phyloP scores from a whole-genome alignment of 768 basidiomycete genomes.

The Cyathus striatus region DNA sequence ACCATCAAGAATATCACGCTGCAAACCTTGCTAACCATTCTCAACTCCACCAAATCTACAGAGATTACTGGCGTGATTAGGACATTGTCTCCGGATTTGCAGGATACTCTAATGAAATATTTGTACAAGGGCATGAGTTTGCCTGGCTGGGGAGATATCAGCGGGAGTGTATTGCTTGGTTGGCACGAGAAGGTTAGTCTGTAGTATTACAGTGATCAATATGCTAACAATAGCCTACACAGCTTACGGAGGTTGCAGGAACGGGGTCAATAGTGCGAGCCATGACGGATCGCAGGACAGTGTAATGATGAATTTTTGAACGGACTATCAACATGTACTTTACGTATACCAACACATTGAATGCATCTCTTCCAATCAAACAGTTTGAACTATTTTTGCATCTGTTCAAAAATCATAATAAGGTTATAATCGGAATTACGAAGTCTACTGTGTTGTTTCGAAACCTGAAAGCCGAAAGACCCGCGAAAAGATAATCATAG shows the following conservation, averaged over 20 bases:
- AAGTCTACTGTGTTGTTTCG: too few species aligned
- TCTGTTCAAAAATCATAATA: too few species aligned
- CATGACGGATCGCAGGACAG: constrained; percentile 56
- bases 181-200: constrained; percentile 93
- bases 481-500: too few species aligned
- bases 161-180: constrained; percentile 59
- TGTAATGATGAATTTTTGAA: constrained; percentile 21
- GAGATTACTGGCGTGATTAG: constrained; percentile 80
- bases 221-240: constrained; percentile 1
- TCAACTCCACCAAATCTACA: constrained; percentile 89
- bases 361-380: too few species aligned
- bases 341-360: neutral
- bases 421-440: too few species aligned
- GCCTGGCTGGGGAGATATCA: constrained; percentile 57
- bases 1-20: constrained; percentile 24
- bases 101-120: constrained; percentile 96
- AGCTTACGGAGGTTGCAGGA: constrained; percentile 93
- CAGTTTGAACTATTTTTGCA: too few species aligned
- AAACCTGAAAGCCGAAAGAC: too few species aligned
- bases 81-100: constrained; percentile 62
- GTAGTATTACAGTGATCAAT: neutral
- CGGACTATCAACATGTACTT: neutral
- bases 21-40: constrained; percentile 76
- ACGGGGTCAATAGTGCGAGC: constrained; percentile 91
- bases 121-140: constrained; percentile 94